Conservation (phyloP, 345 rosid species). For the Pelargonium nanum region DNA sequence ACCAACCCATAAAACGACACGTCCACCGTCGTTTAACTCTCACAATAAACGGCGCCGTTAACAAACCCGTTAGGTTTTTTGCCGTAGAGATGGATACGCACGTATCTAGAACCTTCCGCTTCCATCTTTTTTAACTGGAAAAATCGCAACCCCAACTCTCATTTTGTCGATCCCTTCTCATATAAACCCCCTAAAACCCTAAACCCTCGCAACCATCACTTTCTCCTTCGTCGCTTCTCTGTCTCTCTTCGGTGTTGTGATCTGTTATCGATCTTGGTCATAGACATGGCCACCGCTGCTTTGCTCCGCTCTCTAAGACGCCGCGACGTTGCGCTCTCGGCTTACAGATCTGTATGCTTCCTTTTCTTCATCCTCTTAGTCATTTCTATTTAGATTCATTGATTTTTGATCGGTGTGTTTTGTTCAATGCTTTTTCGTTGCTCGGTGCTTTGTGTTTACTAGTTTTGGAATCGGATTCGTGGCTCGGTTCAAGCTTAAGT, state of each 20-base stretch:
- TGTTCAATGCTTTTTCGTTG: neutral
- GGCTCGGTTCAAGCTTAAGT: neutral
- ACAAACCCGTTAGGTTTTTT: conserved; percentile 6
- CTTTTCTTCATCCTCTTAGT: neutral
- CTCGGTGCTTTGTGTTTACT: neutral
- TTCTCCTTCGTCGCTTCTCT: neutral
- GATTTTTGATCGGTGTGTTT: no score
- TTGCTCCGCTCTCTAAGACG: conserved; percentile 14
- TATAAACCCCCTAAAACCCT: neutral
- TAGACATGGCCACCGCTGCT: conserved; percentile 14
- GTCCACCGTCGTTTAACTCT: no score
- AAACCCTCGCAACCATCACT: neutral
- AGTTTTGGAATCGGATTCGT: neutral
- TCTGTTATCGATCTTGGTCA: no score
- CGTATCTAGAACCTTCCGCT: conserved; percentile 1
- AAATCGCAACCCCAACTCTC: no score
- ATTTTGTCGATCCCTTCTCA: neutral
- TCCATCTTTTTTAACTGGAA: no score
- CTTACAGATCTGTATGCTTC: conserved; percentile 7
- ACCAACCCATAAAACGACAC: no score
- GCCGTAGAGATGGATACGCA: conserved; percentile 1
- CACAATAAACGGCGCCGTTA: conserved; percentile 3
- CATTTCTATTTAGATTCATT: neutral
- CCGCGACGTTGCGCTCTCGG: conserved; percentile 10
- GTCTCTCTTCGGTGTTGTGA: no score